phyloP scores from a whole-genome alignment of 306 rosid genomes.

The Boehmeria nivea region DNA sequence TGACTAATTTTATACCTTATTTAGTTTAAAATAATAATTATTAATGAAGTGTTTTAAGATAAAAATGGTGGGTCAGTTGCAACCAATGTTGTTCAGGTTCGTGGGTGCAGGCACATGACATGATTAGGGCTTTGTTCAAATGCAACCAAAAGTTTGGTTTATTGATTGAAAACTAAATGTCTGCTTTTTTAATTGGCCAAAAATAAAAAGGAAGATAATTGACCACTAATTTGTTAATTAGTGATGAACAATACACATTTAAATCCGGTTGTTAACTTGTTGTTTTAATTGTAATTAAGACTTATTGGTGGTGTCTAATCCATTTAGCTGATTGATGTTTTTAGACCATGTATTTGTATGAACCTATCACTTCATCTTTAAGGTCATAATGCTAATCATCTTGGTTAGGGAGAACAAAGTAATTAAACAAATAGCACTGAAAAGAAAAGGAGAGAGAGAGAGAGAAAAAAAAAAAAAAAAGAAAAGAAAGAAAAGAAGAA shows the following conservation, averaged over 20 bases:
- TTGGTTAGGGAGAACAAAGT: neutral
- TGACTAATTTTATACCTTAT: too few species aligned
- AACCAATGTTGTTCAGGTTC: neutral
- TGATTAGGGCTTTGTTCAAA: slow-evolving; percentile 1
- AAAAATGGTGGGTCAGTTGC: slow-evolving; percentile 17
- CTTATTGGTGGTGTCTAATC: neutral
- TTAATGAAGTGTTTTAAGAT: neutral
- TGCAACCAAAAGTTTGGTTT: slow-evolving; percentile 7
- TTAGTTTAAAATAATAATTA: neutral
- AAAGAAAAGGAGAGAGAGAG: neutral
- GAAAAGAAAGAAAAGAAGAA: too few species aligned
- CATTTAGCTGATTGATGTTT: neutral
- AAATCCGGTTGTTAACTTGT: slow-evolving; percentile 41
- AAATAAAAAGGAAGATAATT: slow-evolving; percentile 9
- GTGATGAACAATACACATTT: slow-evolving; percentile 21
- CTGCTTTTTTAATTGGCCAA: neutral
- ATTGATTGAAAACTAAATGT: slow-evolving; percentile 18
- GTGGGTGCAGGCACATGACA: slow-evolving; percentile 4
- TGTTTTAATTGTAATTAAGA: slow-evolving; percentile 6
- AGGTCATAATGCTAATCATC: neutral
- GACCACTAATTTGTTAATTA: slow-evolving; percentile 25
- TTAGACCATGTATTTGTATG: neutral
- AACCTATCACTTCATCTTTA: slow-evolving; percentile 4
- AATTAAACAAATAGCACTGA: neutral
- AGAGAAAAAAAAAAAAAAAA: neutral